Evolutionary conservation across 257 asterid genomes (phyloP).

Genomic region (Coffea canephora): DNA sequence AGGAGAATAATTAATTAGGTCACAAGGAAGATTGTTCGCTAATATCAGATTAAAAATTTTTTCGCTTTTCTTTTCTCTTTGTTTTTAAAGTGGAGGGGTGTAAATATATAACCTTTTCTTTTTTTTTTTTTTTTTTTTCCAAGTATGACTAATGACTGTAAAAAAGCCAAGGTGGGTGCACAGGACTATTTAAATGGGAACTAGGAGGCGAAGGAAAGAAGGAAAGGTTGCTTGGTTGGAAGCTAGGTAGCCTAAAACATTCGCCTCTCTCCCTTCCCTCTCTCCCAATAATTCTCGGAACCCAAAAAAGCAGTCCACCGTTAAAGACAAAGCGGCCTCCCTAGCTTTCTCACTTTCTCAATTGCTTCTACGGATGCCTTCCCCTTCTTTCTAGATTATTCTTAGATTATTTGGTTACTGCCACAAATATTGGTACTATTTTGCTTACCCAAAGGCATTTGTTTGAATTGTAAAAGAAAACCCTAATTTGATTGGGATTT

Average conservation of each 20-base stretch:
- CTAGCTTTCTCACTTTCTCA: too few relatives aligned
- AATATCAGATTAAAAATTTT: too few relatives aligned
- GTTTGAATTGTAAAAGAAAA: background rate
- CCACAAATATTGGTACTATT: background rate
- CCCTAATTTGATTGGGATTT: conserved; percentile 8
- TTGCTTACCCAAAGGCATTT: too few relatives aligned
- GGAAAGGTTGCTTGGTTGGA: background rate
- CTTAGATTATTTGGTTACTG: background rate
- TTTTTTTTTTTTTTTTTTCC: too few relatives aligned
- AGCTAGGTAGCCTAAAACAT: background rate
- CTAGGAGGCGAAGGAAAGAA: background rate
- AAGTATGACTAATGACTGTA: too few relatives aligned
- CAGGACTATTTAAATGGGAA: background rate
- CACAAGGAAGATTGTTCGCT: background rate
- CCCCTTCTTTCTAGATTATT: background rate
- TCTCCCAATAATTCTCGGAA: conserved; percentile 14
- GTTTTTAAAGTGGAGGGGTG: too few relatives aligned
- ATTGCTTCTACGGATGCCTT: conserved; percentile 2
- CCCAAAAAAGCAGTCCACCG: background rate
- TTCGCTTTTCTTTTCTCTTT: too few relatives aligned
- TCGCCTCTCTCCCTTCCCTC: background rate
- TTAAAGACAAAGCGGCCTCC: conserved; percentile 7
- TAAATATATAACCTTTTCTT: too few relatives aligned
- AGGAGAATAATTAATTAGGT: background rate
- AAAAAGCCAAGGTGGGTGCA: too few relatives aligned